Conservation (phyloP, 129 eudicot genomes). For the Silybum marianum region DNA sequence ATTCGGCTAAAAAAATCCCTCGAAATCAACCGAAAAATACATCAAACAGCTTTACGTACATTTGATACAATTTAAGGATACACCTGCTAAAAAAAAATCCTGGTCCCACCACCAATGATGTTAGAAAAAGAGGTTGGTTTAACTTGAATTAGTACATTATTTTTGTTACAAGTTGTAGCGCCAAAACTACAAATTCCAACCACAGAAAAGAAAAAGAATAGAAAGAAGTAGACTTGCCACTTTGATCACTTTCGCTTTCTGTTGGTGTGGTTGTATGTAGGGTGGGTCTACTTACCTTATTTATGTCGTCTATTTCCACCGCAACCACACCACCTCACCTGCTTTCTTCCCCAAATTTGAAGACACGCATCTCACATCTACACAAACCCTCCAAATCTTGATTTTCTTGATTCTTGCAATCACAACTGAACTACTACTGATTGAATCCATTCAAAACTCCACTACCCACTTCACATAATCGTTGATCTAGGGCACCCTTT, state of each 20-base stretch:
- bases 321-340: slow-evolving; percentile 18
- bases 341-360: slow-evolving; percentile 26
- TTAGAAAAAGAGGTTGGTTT: too few species aligned
- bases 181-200: neutral
- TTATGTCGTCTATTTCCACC: slow-evolving; percentile 10
- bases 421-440: neutral
- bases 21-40: too few species aligned
- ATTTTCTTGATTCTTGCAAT: neutral
- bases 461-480: neutral
- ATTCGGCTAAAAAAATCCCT: too few species aligned
- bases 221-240: slow-evolving; percentile 17
- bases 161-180: slow-evolving; percentile 18
- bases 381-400: neutral
- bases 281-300: slow-evolving; percentile 25
- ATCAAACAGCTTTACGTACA: too few species aligned
- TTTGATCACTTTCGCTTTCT: slow-evolving; percentile 21
- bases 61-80: too few species aligned
- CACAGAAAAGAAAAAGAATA: neutral
- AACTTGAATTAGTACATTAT: too few species aligned
- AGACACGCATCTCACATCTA: slow-evolving; percentile 12
- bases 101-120: too few species aligned
- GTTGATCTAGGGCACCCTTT: slow-evolving; percentile 18
- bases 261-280: neutral
- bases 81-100: too few species aligned
- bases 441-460: neutral